phyloP scores from a whole-genome alignment of 179 eudicot species.

The Spinacia oleracea region DNA sequence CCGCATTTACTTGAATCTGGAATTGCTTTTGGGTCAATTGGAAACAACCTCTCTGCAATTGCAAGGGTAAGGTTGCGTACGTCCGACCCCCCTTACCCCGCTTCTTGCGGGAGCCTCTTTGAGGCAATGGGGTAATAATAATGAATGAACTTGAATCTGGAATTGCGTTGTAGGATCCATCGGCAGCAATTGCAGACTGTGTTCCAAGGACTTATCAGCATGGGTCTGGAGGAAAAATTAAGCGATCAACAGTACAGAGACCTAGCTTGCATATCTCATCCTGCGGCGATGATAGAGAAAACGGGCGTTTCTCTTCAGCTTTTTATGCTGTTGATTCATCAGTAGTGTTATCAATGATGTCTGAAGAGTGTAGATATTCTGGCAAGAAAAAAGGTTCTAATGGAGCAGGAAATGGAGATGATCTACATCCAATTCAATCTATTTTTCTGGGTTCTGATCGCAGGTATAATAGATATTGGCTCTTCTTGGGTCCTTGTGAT shows the following conservation, averaged over 20 bases:
- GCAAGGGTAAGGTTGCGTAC: no score
- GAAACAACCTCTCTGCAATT: no score
- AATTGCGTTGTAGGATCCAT: constrained; percentile 52
- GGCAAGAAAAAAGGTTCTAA: constrained; percentile 26
- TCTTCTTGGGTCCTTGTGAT: constrained; percentile 94
- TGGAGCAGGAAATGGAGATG: constrained; percentile 35
- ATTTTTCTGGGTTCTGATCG: constrained; percentile 89
- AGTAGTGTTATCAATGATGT: constrained; percentile 34
- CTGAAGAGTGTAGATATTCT: constrained; percentile 36
- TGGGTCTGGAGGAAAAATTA: constrained; percentile 82
- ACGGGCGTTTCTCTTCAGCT: constrained; percentile 32
- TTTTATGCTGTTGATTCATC: constrained; percentile 61
- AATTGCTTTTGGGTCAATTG: no score
- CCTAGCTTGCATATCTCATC: constrained; percentile 27
- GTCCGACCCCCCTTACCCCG: no score
- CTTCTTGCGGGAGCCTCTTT: no score
- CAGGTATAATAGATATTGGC: constrained; percentile 96
- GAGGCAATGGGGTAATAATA: no score
- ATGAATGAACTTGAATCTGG: constrained; percentile 3
- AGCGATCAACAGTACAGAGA: constrained; percentile 49
- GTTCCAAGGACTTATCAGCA: constrained; percentile 49
- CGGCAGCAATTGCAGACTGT: constrained; percentile 32
- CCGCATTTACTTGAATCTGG: constrained; percentile 8
- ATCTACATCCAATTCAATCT: constrained; percentile 87
- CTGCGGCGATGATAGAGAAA: constrained; percentile 31